Conservation (phyloP, 2,329 filamentous ascomycete genomes). For the Fusarium transvaalense region DNA sequence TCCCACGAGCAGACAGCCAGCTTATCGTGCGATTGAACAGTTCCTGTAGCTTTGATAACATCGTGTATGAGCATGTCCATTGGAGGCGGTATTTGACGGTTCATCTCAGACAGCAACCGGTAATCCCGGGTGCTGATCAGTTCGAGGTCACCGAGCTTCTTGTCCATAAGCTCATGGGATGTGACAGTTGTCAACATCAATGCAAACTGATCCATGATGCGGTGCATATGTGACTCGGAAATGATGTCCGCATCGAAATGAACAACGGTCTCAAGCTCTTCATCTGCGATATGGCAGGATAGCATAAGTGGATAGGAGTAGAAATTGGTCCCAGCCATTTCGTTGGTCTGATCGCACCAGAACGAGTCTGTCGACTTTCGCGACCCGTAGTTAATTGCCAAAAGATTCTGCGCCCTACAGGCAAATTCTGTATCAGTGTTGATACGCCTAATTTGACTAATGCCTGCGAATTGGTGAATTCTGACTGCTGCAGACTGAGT, state of each 20-base stretch:
- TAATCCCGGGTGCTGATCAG: conserved; percentile 13
- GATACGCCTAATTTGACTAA: conserved; percentile 39
- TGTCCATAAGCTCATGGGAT: background rate
- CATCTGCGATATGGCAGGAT: conserved; percentile 35
- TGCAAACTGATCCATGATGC: conserved; percentile 40
- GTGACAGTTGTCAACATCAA: conserved; percentile 18
- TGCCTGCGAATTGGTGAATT: conserved; percentile 28
- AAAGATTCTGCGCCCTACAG: conserved; percentile 40
- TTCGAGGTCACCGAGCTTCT: background rate
- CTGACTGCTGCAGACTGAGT: conserved; percentile 26
- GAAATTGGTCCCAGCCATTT: conserved; percentile 46
- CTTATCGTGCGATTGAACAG: conserved; percentile 14
- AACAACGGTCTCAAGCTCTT: conserved; percentile 35
- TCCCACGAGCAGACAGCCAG: conserved; percentile 56
- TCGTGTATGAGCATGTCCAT: conserved; percentile 20
- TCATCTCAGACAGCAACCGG: conserved; percentile 16
- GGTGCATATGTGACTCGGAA: conserved; percentile 18
- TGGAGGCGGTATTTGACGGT: background rate
- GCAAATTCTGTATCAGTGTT: conserved; percentile 30
- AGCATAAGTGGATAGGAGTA: conserved; percentile 46
- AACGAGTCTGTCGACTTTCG: conserved; percentile 18
- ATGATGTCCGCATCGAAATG: conserved; percentile 38
- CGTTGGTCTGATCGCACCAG: conserved; percentile 37
- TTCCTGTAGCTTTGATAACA: background rate
- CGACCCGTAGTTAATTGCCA: conserved; percentile 38